Evolutionary conservation across 2,329 filamentous ascomycete genomes (phyloP).

Genomic region (Aspergillus calidoustus): DNA sequence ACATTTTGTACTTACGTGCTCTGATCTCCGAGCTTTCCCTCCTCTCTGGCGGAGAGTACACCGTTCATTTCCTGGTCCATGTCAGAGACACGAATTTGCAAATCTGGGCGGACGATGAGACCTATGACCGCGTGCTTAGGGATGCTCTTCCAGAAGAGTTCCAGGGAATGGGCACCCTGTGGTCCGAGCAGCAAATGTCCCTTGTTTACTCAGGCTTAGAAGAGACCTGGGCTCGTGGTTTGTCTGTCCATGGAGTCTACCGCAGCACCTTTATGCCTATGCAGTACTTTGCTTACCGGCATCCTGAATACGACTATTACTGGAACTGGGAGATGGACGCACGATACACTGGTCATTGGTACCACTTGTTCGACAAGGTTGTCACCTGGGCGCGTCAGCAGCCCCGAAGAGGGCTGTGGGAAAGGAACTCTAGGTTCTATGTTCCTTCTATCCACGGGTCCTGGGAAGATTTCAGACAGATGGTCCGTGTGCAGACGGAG

Average conservation of each 20-base stretch:
- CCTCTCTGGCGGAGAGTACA: constrained; percentile 79
- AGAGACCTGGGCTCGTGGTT: constrained; percentile 71
- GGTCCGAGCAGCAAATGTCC: constrained; percentile 93
- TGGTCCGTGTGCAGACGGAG: constrained; percentile 75
- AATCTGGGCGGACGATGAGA: constrained; percentile 79
- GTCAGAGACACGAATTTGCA: constrained; percentile 78
- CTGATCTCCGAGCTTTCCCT: constrained; percentile 79
- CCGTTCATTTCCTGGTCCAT: constrained; percentile 81
- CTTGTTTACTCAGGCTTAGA: constrained; percentile 86
- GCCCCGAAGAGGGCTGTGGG: constrained; percentile 80
- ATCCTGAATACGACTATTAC: constrained; percentile 78
- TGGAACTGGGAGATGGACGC: constrained; percentile 92
- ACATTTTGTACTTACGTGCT: constrained; percentile 79
- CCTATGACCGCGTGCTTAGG: constrained; percentile 74
- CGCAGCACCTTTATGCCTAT: constrained; percentile 92
- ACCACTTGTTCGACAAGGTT: constrained; percentile 75
- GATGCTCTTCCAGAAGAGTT: constrained; percentile 79
- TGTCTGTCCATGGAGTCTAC: constrained; percentile 90
- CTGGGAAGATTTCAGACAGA: constrained; percentile 80
- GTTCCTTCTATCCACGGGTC: constrained; percentile 74
- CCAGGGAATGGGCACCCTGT: constrained; percentile 83
- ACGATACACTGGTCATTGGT: constrained; percentile 78
- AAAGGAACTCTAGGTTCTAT: constrained; percentile 78
- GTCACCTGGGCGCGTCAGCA: constrained; percentile 72
- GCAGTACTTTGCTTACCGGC: constrained; percentile 84